A percentile compares a stretch with the other conserved stretches of the same genome.
Conservation (phyloP, 2,329 filamentous ascomycete genomes). For the Paraconiothyrium brasiliense region DNA sequence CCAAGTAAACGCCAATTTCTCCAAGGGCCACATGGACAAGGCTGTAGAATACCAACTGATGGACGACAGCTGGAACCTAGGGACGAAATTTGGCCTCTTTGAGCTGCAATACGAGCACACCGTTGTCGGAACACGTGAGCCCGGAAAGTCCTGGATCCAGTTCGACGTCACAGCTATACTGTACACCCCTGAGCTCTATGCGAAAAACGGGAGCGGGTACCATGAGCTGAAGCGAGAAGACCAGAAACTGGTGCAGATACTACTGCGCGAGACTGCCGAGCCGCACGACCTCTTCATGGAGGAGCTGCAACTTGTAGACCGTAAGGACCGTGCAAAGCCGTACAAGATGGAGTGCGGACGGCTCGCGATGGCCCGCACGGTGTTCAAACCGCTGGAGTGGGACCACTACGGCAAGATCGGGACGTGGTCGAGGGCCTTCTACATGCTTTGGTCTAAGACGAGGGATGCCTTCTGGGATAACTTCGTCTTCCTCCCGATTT, state of each 20-base stretch:
- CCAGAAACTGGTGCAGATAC: constrained; percentile 39
- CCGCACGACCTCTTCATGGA: constrained; percentile 28
- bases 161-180: constrained; percentile 37
- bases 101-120: constrained; percentile 40
- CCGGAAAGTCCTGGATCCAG: constrained; percentile 33
- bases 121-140: constrained; percentile 26
- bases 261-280: constrained; percentile 24
- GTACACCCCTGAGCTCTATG: constrained; percentile 12
- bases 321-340: constrained; percentile 28
- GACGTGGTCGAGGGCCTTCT: constrained; percentile 29
- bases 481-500: constrained; percentile 26
- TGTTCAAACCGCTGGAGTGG: constrained; percentile 41
- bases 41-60: constrained; percentile 23
- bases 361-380: constrained; percentile 33
- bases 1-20: constrained; percentile 32
- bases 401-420: constrained; percentile 41
- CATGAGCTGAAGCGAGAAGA: constrained; percentile 25
- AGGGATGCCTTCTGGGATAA: constrained; percentile 23
- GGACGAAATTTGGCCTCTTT: constrained; percentile 27
- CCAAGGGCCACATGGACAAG: constrained; percentile 21
- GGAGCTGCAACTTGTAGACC: constrained; percentile 35
- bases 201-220: constrained; percentile 12
- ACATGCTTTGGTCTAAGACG: constrained; percentile 24
- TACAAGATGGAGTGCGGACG: constrained; percentile 42
- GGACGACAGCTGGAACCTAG: constrained; percentile 20